Evolutionary conservation across 1,284 basidiomycete species (phyloP).

Genomic region (Leccinum griseonigrum): DNA sequence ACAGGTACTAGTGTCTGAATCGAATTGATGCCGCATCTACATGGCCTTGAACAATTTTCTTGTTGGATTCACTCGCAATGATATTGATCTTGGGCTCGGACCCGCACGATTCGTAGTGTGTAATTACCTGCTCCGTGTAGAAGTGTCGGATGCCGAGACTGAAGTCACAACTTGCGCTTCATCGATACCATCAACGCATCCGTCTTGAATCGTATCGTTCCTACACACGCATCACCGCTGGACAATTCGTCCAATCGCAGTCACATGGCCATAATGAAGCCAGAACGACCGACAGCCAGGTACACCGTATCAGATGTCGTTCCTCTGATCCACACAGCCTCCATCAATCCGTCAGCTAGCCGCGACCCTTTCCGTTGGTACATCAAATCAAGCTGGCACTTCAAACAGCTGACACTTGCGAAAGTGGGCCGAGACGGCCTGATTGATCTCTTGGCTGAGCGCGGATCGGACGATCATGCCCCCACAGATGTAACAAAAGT

Average conservation of each 20-base stretch:
- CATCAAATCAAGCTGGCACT: slow-evolving; percentile 15
- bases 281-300: background rate
- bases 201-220: background rate
- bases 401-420: slow-evolving; percentile 43
- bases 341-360: background rate
- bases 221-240: background rate
- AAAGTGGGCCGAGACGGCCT: slow-evolving; percentile 46
- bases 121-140: too few relatives aligned
- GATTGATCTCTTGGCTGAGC: slow-evolving; percentile 39
- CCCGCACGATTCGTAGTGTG: background rate
- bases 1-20: background rate
- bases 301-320: background rate
- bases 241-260: too few relatives aligned
- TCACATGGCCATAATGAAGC: background rate
- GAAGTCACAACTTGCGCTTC: background rate
- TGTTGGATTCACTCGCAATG: background rate
- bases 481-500: slow-evolving; percentile 65
- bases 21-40: background rate
- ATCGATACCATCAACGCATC: background rate
- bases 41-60: background rate
- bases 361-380: background rate
- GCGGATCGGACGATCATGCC: slow-evolving; percentile 50
- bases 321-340: background rate
- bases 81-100: background rate
- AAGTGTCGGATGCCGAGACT: background rate